Base-by-base conservation (phyloP, 805 yeast species). In the Komagataella phaffii region DNA sequence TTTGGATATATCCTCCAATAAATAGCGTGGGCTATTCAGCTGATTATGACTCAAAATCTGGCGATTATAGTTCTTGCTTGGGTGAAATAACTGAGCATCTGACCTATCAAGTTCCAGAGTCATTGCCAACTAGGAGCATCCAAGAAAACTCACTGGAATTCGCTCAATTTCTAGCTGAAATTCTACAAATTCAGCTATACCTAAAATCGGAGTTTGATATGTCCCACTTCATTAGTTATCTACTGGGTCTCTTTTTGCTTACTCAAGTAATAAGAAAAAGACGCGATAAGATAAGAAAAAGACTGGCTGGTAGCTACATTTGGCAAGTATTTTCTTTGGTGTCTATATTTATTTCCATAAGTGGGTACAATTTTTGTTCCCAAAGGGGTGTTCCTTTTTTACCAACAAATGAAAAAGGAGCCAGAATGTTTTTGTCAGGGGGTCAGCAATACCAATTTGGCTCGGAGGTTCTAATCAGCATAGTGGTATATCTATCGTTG, bases 381-480 rank as follows among this genome's bases (percentile, higher is more conserved):
- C 80, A 81, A 50, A 71, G 81, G 56, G 72, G 73, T 1, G 78
- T 81, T 1, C 88, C 91, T 2, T 78, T 86, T 49, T 55, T 85
- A 17, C 80, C 83, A 1, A 70, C 68, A 51, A 68, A 75, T 58
- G 77, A 73, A 2, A 59, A 77, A 2, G 78, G 77, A 10, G 65
- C 68, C n/a, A 61, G 81, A 2, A 45, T 80, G 64, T 73, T 69
- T 57, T 73, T 83, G 52, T 75, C 85, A 53, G 88, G 88, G 12
- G 88, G 87, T 3, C 64, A 67, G 3, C 76, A 74, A 52, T 80
- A 80, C 70, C 91, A 85, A 64, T 80, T 84, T 64, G 91, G 93
- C 0, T 65, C 77, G 3, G 95, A 86, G 60, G 72, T 81, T 3
- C 59, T 80, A 3, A 62, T 82, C 2, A 74, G 83, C 6, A 73